Evolutionary conservation across 208 protist species (phyloP), one percentile per base, ranked within the genome.

Genomic region (Leptomonas seymouri): DNA sequence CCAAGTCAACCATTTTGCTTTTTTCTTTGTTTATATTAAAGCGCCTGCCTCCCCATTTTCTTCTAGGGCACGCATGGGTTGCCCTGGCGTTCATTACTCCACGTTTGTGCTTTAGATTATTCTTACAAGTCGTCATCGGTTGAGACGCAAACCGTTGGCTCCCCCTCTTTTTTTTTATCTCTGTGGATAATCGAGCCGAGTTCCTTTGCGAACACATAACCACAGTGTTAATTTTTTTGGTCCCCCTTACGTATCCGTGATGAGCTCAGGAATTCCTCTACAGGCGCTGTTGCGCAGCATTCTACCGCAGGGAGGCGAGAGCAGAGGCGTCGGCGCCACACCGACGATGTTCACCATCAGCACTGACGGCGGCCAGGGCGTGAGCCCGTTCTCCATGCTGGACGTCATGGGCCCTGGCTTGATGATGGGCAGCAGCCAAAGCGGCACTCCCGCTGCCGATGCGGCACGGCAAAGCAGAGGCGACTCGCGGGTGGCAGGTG

Each of bases 301-400:
- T 0, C 49, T 76, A 16, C 36, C 44, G 49, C 54, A 66, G n/a
- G 41, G 60, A 12, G 44, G 68, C n/a, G 61, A 31, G 23, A 39
- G 53, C 30, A 23, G 46, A 27, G 39, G 51, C 61, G 48, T 30
- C 54, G 27, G 31, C 46, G 63, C 36, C 36, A 46, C 28, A n/a
- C 70, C 70, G 12, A 64, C 70, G 2, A 68, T 68, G 51, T 23
- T 75, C 21, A 64, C 70, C 8, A 63, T 75, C 46, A 68, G 45
- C 59, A 68, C 61, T 16, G 70, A 75, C 12, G 61, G 57, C 31
- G n/a, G 14, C 1, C 36, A 30, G 21, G 28, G 42, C 9, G 21
- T 75, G 20, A 49, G 68, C 39, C 71, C 71, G 2, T 15, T 65
- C 46, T 76, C 63, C 11, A 44, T 69, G 62, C 31, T 76, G 23